phyloP scores from a whole-genome alignment of 352 stramenopile genomes.

The Globisporangium irregulare region DNA sequence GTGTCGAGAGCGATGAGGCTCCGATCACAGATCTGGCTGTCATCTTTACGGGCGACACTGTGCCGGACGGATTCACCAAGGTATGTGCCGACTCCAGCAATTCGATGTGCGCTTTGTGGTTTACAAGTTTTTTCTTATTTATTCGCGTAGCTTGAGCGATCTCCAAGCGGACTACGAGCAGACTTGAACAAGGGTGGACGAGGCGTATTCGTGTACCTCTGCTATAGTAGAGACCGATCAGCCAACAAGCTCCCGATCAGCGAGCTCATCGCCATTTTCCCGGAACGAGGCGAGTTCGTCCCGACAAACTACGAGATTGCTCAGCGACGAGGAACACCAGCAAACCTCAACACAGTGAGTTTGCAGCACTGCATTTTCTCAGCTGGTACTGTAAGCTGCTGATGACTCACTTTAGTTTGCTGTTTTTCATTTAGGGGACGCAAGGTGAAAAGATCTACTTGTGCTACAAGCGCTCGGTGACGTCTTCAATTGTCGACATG shows the following conservation, averaged over 20 bases:
- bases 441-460: slow-evolving; percentile 82
- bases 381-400: background rate
- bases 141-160: slow-evolving; percentile 57
- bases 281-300: slow-evolving; percentile 71
- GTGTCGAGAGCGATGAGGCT: slow-evolving; percentile 36
- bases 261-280: slow-evolving; percentile 74
- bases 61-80: slow-evolving; percentile 74
- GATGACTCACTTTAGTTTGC: background rate
- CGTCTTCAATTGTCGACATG: slow-evolving; percentile 62
- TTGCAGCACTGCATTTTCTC: background rate
- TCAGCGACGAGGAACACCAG: slow-evolving; percentile 47
- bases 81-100: slow-evolving; percentile 21
- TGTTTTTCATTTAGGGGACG: slow-evolving; percentile 40
- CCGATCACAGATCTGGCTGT: slow-evolving; percentile 72
- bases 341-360: slow-evolving; percentile 74
- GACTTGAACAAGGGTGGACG: slow-evolving; percentile 82
- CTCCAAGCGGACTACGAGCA: slow-evolving; percentile 63
- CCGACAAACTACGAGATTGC: slow-evolving; percentile 79
- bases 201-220: slow-evolving; percentile 78
- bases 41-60: slow-evolving; percentile 71
- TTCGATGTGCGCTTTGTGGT: background rate
- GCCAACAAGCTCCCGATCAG: slow-evolving; percentile 64
- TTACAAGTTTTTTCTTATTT: background rate
- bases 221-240: slow-evolving; percentile 46
- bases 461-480: slow-evolving; percentile 68